Evolutionary conservation across 2,329 filamentous ascomycete species (phyloP).

Genomic region (Fusarium oligoseptatum): DNA sequence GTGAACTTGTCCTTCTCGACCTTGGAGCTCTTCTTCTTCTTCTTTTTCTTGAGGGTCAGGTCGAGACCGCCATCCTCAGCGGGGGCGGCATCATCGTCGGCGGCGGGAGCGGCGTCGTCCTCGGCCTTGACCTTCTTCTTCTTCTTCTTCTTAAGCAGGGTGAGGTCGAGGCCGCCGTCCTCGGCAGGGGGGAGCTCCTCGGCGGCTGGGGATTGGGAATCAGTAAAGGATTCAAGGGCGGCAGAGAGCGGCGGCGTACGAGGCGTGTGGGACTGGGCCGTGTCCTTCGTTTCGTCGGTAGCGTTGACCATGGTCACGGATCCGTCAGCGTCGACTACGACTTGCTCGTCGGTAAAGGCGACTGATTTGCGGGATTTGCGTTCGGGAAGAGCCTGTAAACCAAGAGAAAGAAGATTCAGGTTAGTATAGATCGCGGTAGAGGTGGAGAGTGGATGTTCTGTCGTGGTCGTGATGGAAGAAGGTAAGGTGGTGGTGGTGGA

Average conservation of each 20-base stretch:
- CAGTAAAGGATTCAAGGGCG: constrained; percentile 69
- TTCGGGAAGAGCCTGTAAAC: constrained; percentile 55
- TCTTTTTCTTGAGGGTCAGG: constrained; percentile 85
- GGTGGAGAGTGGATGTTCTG: constrained; percentile 10
- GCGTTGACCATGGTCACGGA: constrained; percentile 82
- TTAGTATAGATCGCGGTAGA: constrained; percentile 29
- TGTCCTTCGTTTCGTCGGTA: constrained; percentile 81
- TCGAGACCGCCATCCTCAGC: constrained; percentile 65
- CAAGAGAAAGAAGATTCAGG: constrained; percentile 29
- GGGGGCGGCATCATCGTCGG: constrained; percentile 57
- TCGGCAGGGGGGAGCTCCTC: constrained; percentile 61
- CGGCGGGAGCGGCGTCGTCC: constrained; percentile 59
- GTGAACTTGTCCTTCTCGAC: constrained; percentile 72
- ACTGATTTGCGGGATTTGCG: constrained; percentile 92
- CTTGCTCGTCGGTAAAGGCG: constrained; percentile 88
- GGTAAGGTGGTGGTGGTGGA: constrained; percentile 18
- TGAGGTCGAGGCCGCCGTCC: constrained; percentile 68
- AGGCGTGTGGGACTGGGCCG: constrained; percentile 82
- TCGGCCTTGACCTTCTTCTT: constrained; percentile 58
- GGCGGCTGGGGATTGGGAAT: constrained; percentile 57
- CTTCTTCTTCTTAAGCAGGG: constrained; percentile 89
- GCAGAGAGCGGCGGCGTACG: constrained; percentile 73
- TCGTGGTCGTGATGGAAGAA: constrained; percentile 16
- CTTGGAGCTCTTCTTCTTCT: constrained; percentile 67
- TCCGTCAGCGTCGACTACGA: constrained; percentile 91